Base-by-base conservation (phyloP, 2,329 filamentous ascomycete species). In the Raffaelea albimanens region DNA sequence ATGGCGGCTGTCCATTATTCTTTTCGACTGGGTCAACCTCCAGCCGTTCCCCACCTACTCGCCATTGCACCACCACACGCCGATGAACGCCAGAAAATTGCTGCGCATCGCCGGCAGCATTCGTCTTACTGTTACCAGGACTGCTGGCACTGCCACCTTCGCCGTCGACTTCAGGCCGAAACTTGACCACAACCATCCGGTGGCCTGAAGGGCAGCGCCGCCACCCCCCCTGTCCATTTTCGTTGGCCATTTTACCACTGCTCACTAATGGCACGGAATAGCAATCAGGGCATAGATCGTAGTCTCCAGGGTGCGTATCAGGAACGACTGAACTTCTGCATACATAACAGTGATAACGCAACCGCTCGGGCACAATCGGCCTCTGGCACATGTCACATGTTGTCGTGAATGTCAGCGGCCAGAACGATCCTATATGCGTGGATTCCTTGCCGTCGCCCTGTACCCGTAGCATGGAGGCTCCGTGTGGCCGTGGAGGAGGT, bases 171-270 rank as follows among this genome's bases (percentile, higher is more conserved):
- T n/a, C n/a, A n/a, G n/a, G n/a, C n/a, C 83, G 75, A 58, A 91
- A 95, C 0, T 80, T 83, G 11, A 94, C 71, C 11, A 94, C 69
- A 0, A 83, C 78, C 88, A 95, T 95, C 29, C 90, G 79, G 59
- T 97, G 91, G 5, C 85, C 85, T 39, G 75, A 73, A 1, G 82
- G 72, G 60, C 91, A 97, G 43, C 89, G 76, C 11, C 89, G 76
- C 91, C 91, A 96, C 3, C 90, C 90, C 11, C 72, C 73, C 4
- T 80, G 73, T 0, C 90, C 89, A 54, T 95, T 89, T 51, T 90
- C 84, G 18, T 71, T 68, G 47, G 78, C 81, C 52, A 96, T 82
- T 41, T 78, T 79, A 9, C 77, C 75, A 0, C 74, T 73, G 2
- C 71, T 65, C 2, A 85, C 75, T 8, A 90, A 72, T 22, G 20